Conservation (phyloP, 192 early-diverging fungal genomes). For the Backusella macrospora region DNA sequence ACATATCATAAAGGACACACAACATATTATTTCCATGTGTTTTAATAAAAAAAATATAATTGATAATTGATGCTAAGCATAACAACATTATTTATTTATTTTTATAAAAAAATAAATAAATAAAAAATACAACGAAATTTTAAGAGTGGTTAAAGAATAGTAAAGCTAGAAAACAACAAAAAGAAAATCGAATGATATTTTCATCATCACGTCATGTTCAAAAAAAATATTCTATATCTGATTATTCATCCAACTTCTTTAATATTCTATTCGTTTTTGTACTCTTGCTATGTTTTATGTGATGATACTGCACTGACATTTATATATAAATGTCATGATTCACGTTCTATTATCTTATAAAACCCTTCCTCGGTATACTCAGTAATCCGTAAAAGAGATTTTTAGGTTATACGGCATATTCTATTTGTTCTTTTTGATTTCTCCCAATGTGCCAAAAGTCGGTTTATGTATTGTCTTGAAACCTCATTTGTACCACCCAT, state of each 20-base stretch:
- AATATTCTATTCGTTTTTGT: background rate
- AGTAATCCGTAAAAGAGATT: background rate
- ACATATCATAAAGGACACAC: too few species aligned
- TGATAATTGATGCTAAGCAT: too few species aligned
- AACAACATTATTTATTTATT: too few species aligned
- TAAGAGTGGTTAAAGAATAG: background rate
- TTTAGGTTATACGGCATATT: conserved; percentile 2
- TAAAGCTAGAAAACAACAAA: background rate
- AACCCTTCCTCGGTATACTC: background rate
- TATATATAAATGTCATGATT: background rate
- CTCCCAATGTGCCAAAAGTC: background rate
- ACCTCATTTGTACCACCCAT: background rate
- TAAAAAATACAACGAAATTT: background rate
- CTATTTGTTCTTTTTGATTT: conserved; percentile 5
- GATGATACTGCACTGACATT: too few species aligned
- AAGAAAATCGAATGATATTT: conserved; percentile 10
- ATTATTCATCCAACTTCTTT: background rate
- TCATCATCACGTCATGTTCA: background rate
- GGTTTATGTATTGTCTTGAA: background rate
- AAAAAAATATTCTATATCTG: background rate
- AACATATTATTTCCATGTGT: too few species aligned
- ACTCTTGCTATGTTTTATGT: background rate
- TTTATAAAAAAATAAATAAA: too few species aligned
- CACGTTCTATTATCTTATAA: background rate
- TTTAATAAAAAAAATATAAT: too few species aligned